phyloP scores from a whole-genome alignment of 495 filamentous ascomycete species.

The Penicillium arizonense region DNA sequence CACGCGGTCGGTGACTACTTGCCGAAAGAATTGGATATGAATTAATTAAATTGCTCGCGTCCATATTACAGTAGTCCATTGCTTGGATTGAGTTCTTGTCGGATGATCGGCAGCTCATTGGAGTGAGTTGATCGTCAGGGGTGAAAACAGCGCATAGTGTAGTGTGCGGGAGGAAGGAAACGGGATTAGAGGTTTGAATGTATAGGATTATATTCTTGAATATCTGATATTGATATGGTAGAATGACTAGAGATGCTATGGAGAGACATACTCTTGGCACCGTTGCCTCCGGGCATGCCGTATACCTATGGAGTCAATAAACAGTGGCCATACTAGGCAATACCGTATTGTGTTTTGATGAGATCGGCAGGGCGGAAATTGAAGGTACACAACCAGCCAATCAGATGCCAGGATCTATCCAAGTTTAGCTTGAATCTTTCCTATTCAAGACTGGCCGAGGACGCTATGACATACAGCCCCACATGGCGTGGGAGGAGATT shows the following conservation, averaged over 20 bases:
- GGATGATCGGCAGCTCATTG: conserved; percentile 8
- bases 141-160: conserved; percentile 1
- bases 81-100: neutral
- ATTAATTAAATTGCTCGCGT: neutral
- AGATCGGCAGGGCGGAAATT: conserved; percentile 31
- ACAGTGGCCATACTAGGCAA: neutral
- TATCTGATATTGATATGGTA: neutral
- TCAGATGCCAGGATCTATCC: neutral
- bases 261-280: neutral
- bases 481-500: conserved; percentile 20
- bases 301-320: neutral
- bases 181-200: no score
- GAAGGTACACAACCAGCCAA: conserved; percentile 3
- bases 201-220: no score
- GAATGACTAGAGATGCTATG: neutral
- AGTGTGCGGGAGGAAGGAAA: neutral
- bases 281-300: neutral
- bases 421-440: conserved; percentile 14
- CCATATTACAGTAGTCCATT: neutral
- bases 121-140: conserved; percentile 10
- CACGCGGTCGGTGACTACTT: neutral
- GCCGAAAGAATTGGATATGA: neutral
- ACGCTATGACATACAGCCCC: conserved; percentile 5
- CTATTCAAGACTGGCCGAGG: conserved; percentile 6
- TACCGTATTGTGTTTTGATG: neutral